phyloP scores from a whole-genome alignment of 345 rosid genomes.

The Eutrema yunnanense region DNA sequence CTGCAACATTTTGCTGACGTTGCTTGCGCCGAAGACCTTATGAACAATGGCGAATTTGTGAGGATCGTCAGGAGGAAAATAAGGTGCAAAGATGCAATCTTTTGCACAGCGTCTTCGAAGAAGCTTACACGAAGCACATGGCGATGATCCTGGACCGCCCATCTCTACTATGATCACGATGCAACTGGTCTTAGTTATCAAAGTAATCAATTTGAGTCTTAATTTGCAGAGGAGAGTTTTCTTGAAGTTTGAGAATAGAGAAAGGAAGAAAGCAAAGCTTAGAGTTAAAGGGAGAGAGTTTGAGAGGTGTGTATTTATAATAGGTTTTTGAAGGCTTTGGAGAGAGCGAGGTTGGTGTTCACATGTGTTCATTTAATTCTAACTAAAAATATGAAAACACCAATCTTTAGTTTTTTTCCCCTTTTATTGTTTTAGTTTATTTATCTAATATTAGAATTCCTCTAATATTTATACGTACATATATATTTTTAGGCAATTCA shows the following conservation, averaged over 20 bases:
- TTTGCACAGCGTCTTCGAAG: conserved; percentile 73
- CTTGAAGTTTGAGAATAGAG: conserved; percentile 1
- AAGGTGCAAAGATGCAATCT: conserved; percentile 85
- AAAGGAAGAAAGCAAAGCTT: conserved; percentile 22
- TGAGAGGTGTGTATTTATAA: conserved; percentile 44
- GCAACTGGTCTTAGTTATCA: background rate
- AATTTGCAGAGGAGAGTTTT: background rate
- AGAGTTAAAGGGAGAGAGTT: conserved; percentile 34
- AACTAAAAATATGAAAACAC: background rate
- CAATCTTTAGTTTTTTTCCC: background rate
- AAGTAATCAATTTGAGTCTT: background rate
- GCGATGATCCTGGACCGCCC: conserved; percentile 56
- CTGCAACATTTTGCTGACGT: conserved; percentile 88
- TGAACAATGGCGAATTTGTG: conserved; percentile 80
- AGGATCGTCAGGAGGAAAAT: conserved; percentile 82
- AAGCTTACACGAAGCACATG: conserved; percentile 84
- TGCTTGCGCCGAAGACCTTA: conserved; percentile 86
- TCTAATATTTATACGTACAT: background rate
- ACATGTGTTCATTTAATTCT: conserved; percentile 35
- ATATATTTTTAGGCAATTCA: too few relatives aligned
- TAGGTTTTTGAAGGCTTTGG: conserved; percentile 28
- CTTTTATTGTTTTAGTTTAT: background rate
- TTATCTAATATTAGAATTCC: background rate
- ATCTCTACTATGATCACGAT: conserved; percentile 13
- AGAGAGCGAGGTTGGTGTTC: conserved; percentile 3